Percentiles rank a stretch among this genome's conserved stretches.
phyloP scores from a whole-genome alignment of 2,329 filamentous ascomycete species.

The Cercospora berteroae region DNA sequence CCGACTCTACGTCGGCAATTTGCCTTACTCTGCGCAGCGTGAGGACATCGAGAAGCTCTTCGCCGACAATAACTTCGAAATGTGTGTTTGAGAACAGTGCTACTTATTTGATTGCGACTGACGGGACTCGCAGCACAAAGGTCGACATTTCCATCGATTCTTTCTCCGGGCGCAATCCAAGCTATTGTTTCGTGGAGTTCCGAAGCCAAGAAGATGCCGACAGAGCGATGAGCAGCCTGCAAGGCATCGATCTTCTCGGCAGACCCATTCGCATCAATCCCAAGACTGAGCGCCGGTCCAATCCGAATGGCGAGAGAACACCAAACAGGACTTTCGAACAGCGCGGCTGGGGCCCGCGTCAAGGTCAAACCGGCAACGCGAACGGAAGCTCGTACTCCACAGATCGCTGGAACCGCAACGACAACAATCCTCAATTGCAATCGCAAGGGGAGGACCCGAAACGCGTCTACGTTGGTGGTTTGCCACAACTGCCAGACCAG shows the following conservation, averaged over 20 bases:
- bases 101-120: background rate
- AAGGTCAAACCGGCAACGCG: background rate
- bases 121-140: conserved; percentile 46
- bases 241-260: conserved; percentile 55
- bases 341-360: background rate
- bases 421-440: conserved; percentile 38
- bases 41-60: conserved; percentile 53
- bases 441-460: conserved; percentile 39
- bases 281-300: conserved; percentile 23
- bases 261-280: conserved; percentile 61
- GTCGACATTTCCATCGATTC: conserved; percentile 69
- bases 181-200: conserved; percentile 74
- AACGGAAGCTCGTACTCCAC: conserved; percentile 27
- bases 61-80: conserved; percentile 40
- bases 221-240: conserved; percentile 56
- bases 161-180: conserved; percentile 66
- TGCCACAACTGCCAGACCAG: conserved; percentile 47
- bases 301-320: background rate
- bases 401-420: conserved; percentile 46
- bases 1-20: conserved; percentile 53
- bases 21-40: conserved; percentile 54
- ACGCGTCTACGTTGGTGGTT: conserved; percentile 44
- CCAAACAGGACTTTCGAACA: background rate
- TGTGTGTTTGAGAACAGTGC: conserved; percentile 28
- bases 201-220: conserved; percentile 56